Conservation (phyloP, 2,329 filamentous ascomycete species). For the Pseudogymnoascus sp. region DNA sequence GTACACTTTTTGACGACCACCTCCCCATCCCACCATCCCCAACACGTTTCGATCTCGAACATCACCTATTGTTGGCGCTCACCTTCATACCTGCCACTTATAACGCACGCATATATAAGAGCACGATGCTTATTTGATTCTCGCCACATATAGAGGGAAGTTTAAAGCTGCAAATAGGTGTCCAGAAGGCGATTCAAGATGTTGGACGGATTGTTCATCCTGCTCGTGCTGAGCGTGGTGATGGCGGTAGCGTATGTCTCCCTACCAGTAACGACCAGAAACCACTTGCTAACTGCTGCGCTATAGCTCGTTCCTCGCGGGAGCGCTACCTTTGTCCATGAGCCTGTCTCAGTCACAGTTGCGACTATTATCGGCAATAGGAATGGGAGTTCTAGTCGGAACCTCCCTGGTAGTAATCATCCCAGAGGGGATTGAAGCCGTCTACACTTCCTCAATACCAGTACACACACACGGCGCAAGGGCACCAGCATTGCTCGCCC, state of each 20-base stretch:
- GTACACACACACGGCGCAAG: slow-evolving; percentile 19
- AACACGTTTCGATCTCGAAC: background rate
- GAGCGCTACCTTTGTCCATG: slow-evolving; percentile 83
- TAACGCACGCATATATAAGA: background rate
- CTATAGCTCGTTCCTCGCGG: slow-evolving; percentile 81
- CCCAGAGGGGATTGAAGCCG: slow-evolving; percentile 87
- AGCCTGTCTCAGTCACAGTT: slow-evolving; percentile 78
- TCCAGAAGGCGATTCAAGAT: slow-evolving; percentile 22
- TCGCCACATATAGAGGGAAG: slow-evolving; percentile 1
- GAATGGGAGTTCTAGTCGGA: slow-evolving; percentile 87
- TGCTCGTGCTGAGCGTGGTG: slow-evolving; percentile 35
- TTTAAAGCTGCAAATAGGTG: background rate
- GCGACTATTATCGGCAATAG: slow-evolving; percentile 81
- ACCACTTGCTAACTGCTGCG: background rate
- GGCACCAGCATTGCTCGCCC: background rate
- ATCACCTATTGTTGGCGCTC: background rate
- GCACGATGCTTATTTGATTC: background rate
- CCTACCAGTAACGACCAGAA: background rate
- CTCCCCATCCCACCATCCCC: background rate
- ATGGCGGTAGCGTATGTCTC: slow-evolving; percentile 50
- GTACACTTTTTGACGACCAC: background rate
- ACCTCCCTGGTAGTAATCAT: slow-evolving; percentile 97
- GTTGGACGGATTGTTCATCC: slow-evolving; percentile 29
- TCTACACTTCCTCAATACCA: slow-evolving; percentile 52
- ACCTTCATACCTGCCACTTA: background rate